These are phyloP conservation scores for Tylopilus plumbeoviolaceoides DNA, from an alignment of 768 basidiomycete species.

Conservation along the genomic window DNA sequence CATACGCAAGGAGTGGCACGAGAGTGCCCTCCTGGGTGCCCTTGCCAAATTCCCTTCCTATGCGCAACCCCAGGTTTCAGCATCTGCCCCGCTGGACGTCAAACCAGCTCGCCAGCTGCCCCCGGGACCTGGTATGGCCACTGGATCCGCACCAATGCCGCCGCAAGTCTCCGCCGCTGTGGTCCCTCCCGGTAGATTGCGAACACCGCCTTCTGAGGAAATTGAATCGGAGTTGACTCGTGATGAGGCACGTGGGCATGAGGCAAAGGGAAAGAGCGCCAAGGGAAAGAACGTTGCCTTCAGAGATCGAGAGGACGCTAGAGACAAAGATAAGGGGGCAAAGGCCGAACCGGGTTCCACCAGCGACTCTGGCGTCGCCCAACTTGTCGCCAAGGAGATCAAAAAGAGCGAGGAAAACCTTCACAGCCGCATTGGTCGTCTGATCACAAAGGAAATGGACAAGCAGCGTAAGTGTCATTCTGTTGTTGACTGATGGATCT, in stretches of 20 bases:
- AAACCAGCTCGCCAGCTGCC: conserved; percentile 26
- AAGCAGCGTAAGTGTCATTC: conserved; percentile 66
- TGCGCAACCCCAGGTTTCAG: conserved; percentile 27
- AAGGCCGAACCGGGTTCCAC: conserved; percentile 29
- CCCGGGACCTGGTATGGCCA: conserved; percentile 27
- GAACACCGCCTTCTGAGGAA: conserved; percentile 75
- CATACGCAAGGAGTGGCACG: conserved; percentile 82
- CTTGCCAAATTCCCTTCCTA: conserved; percentile 61
- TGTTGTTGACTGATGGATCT: background rate
- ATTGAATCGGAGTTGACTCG: conserved; percentile 59
- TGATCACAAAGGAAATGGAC: conserved; percentile 85
- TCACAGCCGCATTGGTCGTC: conserved; percentile 69
- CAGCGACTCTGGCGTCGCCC: conserved; percentile 53
- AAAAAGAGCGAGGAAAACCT: conserved; percentile 79
- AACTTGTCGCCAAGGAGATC: conserved; percentile 70
- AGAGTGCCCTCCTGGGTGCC: conserved; percentile 54
- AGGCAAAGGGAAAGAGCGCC: conserved; percentile 47
- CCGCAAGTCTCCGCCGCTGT: conserved; percentile 16
- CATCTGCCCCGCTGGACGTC: conserved; percentile 20
- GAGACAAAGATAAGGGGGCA: conserved; percentile 32
- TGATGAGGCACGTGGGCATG: conserved; percentile 52
- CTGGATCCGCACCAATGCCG: conserved; percentile 15
- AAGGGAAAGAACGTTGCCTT: conserved; percentile 59
- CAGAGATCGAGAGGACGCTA: conserved; percentile 52
- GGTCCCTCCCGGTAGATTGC: conserved; percentile 42